These are phyloP conservation scores for Thalassiosira profunda DNA, from an alignment of 108 stramenopile genomes.

Conservation along the genomic window DNA sequence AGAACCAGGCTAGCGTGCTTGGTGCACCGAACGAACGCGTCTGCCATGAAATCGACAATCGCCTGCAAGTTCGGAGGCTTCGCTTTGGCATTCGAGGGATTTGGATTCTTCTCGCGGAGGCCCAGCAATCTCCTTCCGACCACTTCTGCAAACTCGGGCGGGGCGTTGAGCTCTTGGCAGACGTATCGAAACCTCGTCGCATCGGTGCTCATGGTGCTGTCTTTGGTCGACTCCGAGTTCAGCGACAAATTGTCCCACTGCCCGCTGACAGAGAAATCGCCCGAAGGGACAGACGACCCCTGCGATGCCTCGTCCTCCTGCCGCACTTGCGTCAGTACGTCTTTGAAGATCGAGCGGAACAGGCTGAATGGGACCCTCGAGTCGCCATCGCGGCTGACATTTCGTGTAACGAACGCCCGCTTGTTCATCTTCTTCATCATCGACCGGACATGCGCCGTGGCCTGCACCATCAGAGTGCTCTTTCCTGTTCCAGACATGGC, in stretches of 20 bases:
- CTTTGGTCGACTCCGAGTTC: conserved; percentile 39
- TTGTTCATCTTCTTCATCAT: conserved; percentile 42
- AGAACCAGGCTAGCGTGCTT: conserved; percentile 51
- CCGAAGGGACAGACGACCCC: background rate
- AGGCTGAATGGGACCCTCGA: conserved; percentile 65
- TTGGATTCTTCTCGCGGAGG: conserved; percentile 14
- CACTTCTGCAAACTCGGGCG: conserved; percentile 62
- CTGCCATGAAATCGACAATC: conserved; percentile 64
- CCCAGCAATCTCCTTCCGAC: conserved; percentile 48
- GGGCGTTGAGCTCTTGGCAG: conserved; percentile 62
- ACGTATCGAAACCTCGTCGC: conserved; percentile 43
- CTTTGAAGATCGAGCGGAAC: conserved; percentile 59
- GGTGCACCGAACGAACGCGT: conserved; percentile 64
- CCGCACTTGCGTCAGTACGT: conserved; percentile 39
- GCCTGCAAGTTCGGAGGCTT: conserved; percentile 39
- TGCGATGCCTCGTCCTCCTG: conserved; percentile 29
- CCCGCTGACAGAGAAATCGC: conserved; percentile 26
- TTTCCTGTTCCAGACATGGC: conserved; percentile 72
- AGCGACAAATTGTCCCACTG: conserved; percentile 51
- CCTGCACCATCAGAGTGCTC: conserved; percentile 55
- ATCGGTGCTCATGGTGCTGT: conserved; percentile 31
- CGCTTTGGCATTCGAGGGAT: background rate
- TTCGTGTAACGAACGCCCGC: conserved; percentile 53
- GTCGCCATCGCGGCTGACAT: conserved; percentile 65
- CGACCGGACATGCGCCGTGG: conserved; percentile 52